Evolutionary conservation across 73 alveolate species (phyloP), one percentile per base, ranked within the genome.

Genomic region (Paramecium bursaria): DNA sequence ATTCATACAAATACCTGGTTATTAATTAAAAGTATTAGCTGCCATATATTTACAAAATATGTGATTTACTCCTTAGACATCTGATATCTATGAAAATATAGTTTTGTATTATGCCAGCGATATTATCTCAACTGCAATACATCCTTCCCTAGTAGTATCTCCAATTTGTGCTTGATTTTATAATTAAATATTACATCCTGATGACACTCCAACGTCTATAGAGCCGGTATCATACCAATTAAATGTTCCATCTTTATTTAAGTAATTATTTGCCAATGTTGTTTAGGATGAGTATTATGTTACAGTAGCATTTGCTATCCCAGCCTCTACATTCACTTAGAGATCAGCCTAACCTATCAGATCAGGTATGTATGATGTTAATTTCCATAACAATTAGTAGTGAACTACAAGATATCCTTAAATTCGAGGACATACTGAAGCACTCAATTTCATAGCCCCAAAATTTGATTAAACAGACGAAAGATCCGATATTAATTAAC

Each of bases 401-500:
- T 67, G 82, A 53, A 67, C 10, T 2, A 67, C 44, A 21, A 67
- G 44, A 42, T 67, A 67, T 0, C 82, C 82, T 67, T 25, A 30
- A 30, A 67, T 67, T n/a, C 33, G 10, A 10, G 82, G 82, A 44
- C 82, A 67, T 21, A 67, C 82, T 67, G 82, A 67, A 14, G 35
- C 50, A 13, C 82, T 67, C 44, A 67, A 30, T 67, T 67, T 57
- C 19, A 21, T 33, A 15, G 33, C 82, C 53, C 22, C 33, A 42
- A 67, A 67, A 2, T 3, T 67, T 17, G 35, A 10, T 42, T 67
- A 42, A 15, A 67, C 19, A 4, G 27, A 39, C 17, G 33, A 26
- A 19, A 25, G 44, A 35, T 67, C 82, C 44, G 26, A 2, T n/a
- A 67, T 25, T 33, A 21, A 25, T 19, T 19, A 4, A 25, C 82